Percentiles rank a stretch among this genome's conserved stretches.
phyloP scores from a whole-genome alignment of 2,329 filamentous ascomycete species.

The Tetracladium maxilliforme region DNA sequence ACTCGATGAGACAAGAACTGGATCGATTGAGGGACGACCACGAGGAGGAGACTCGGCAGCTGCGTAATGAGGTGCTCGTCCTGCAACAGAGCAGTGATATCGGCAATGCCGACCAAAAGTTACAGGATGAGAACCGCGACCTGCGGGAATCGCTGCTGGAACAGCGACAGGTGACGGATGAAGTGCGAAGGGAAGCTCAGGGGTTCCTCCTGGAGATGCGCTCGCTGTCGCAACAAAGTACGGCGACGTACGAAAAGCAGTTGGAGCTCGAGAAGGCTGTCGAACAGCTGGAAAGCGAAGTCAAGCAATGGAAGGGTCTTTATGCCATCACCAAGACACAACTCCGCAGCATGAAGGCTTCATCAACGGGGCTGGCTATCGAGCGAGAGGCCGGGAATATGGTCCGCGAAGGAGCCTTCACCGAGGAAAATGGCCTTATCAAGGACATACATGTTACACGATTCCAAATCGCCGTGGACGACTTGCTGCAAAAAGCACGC shows the following conservation, averaged over 20 bases:
- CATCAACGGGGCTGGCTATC: constrained; percentile 58
- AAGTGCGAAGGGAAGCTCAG: constrained; percentile 73
- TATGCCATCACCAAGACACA: constrained; percentile 85
- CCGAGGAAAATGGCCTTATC: constrained; percentile 60
- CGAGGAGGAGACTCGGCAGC: constrained; percentile 41
- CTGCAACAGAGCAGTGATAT: constrained; percentile 18
- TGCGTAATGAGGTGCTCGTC: constrained; percentile 49
- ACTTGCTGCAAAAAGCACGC: constrained; percentile 67
- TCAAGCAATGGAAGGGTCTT: constrained; percentile 79
- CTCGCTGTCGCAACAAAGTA: constrained; percentile 65
- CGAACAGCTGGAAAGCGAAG: constrained; percentile 63
- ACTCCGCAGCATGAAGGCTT: constrained; percentile 64
- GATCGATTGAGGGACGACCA: constrained; percentile 59
- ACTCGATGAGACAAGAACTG: constrained; percentile 65
- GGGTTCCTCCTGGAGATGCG: constrained; percentile 84
- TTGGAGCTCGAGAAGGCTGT: constrained; percentile 64
- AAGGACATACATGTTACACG: constrained; percentile 88
- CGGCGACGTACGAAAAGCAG: constrained; percentile 67
- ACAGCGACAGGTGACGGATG: constrained; percentile 72
- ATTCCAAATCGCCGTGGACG: constrained; percentile 89
- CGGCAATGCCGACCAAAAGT: constrained; percentile 28
- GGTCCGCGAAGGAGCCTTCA: constrained; percentile 50
- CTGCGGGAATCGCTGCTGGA: constrained; percentile 50
- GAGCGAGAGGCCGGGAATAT: constrained; percentile 57
- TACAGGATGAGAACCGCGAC: constrained; percentile 54